Conservation (phyloP, 2,329 filamentous ascomycete genomes). For the Phoma herbarum region DNA sequence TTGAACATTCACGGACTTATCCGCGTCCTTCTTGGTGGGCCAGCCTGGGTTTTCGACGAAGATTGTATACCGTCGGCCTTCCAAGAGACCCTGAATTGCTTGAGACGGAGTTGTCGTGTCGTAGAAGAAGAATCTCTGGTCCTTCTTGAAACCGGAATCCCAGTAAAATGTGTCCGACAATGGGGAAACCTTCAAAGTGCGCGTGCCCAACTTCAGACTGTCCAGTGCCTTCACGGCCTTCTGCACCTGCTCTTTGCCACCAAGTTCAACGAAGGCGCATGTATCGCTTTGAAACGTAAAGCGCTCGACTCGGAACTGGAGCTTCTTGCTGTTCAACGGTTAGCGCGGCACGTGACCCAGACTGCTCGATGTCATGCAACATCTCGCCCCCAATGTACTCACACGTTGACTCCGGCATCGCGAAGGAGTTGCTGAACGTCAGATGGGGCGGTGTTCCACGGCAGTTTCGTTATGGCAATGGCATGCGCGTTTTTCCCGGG, state of each 20-base stretch:
- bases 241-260: constrained; percentile 28
- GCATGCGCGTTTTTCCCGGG: constrained; percentile 15
- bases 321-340: constrained; percentile 23
- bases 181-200: not conserved
- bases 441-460: constrained; percentile 15
- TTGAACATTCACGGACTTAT: constrained; percentile 2
- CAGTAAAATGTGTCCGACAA: constrained; percentile 25
- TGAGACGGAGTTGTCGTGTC: constrained; percentile 14
- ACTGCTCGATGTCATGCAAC: not conserved
- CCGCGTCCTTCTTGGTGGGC: constrained; percentile 1
- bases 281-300: constrained; percentile 29
- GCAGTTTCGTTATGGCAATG: constrained; percentile 24
- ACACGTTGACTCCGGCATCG: constrained; percentile 31
- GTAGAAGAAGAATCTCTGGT: constrained; percentile 19
- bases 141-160: not conserved
- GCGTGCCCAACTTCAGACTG: not conserved
- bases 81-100: constrained; percentile 26
- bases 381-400: constrained; percentile 12
- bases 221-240: constrained; percentile 23
- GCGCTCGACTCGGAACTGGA: constrained; percentile 31
- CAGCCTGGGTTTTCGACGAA: constrained; percentile 33
- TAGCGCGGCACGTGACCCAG: constrained; percentile 15
- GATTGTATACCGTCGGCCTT: constrained; percentile 33
- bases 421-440: constrained; percentile 28
- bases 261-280: constrained; percentile 29